A percentile compares a stretch with the other conserved stretches of the same genome.
Conservation (phyloP, 2,329 filamentous ascomycete genomes). For the Diaporthe vaccinii region DNA sequence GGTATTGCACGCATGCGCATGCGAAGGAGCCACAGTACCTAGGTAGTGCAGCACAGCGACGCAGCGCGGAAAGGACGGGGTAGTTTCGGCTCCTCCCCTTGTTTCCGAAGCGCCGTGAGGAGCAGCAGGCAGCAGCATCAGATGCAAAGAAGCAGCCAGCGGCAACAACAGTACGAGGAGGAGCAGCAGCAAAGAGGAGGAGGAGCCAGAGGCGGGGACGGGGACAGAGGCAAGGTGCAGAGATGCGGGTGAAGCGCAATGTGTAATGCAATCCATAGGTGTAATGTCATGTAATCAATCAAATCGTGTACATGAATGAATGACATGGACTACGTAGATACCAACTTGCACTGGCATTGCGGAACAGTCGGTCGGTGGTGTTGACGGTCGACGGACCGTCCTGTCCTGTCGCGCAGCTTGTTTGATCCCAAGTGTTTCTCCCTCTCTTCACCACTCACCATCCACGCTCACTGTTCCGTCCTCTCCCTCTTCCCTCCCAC, state of each 20-base stretch:
- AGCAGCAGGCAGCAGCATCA: conserved; percentile 7
- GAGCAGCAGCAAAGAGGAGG: neutral
- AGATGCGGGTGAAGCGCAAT: neutral
- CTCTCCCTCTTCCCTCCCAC: neutral
- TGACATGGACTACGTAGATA: neutral
- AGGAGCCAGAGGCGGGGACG: neutral
- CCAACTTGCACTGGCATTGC: neutral
- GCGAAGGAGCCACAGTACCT: neutral
- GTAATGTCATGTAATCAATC: neutral
- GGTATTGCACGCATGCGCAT: neutral
- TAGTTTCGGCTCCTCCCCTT: conserved; percentile 16
- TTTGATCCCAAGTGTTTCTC: conserved; percentile 25
- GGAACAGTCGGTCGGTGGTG: conserved; percentile 18
- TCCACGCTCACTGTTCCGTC: neutral
- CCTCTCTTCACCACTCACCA: conserved; percentile 16
- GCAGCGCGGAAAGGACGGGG: conserved; percentile 2
- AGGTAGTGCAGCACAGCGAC: neutral
- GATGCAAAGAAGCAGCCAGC: neutral
- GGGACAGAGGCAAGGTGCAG: neutral
- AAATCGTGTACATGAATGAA: neutral
- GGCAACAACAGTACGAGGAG: neutral
- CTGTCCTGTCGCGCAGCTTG: conserved; percentile 20
- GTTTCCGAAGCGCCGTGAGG: conserved; percentile 1
- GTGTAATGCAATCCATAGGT: neutral
- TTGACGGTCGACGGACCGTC: conserved; percentile 6